Percentiles rank a stretch among this genome's conserved stretches.
phyloP scores from a whole-genome alignment of 495 filamentous ascomycete genomes.

The Podospora tetraspora region DNA sequence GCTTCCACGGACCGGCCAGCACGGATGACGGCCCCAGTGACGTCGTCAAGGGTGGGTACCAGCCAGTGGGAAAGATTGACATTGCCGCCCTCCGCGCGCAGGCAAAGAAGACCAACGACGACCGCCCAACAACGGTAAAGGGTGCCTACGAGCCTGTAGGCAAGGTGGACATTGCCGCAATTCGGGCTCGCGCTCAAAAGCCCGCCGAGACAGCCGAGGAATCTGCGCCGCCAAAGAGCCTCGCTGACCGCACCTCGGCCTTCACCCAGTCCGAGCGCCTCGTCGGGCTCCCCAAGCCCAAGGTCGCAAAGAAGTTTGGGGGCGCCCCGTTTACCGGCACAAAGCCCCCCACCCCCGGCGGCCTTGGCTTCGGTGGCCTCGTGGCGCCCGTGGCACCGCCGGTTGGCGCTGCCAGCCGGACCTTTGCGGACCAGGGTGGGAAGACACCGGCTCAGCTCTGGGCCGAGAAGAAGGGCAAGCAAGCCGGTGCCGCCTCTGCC shows the following conservation, averaged over 20 bases:
- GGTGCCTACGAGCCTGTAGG: conserved; percentile 89
- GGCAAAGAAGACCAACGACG: conserved; percentile 65
- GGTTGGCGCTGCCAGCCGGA: conserved; percentile 76
- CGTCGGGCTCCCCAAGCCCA: conserved; percentile 86
- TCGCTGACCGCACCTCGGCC: conserved; percentile 62
- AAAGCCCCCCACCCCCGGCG: conserved; percentile 74
- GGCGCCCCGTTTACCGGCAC: conserved; percentile 73
- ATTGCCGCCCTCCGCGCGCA: conserved; percentile 82
- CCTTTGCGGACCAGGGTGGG: conserved; percentile 88
- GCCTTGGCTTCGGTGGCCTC: conserved; percentile 51
- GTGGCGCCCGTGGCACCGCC: conserved; percentile 48
- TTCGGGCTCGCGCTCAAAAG: conserved; percentile 72
- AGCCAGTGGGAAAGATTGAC: conserved; percentile 92
- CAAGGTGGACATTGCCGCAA: conserved; percentile 92
- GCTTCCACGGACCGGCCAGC: conserved; percentile 39
- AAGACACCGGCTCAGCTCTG: conserved; percentile 96
- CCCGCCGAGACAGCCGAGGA: conserved; percentile 46
- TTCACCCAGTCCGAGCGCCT: conserved; percentile 72
- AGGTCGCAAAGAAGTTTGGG: conserved; percentile 80
- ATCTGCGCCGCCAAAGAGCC: conserved; percentile 46
- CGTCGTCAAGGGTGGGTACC: conserved; percentile 85
- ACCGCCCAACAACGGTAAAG: conserved; percentile 77
- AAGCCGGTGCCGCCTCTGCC: conserved; percentile 52
- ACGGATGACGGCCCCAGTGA: conserved; percentile 45
- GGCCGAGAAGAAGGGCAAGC: conserved; percentile 90